Evolutionary conservation across 2,329 filamentous ascomycete genomes (phyloP).

Genomic region (Botrytis sinoallii): DNA sequence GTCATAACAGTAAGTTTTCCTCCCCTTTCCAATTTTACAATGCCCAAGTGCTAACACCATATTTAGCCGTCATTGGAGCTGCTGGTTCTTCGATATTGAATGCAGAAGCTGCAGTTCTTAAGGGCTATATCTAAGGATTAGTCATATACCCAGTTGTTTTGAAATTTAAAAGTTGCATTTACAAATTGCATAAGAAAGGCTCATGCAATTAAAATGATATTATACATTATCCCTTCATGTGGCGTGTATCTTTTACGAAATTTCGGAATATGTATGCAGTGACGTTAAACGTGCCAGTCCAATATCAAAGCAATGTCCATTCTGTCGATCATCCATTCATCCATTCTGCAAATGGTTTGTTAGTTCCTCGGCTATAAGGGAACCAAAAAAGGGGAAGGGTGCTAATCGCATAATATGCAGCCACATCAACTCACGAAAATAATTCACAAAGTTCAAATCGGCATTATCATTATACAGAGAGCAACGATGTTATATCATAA

Average conservation of each 20-base stretch:
- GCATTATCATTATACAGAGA: no score
- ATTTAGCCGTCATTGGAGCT: conserved; percentile 78
- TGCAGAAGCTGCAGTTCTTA: conserved; percentile 85
- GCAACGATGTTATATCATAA: neutral
- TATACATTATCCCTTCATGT: neutral
- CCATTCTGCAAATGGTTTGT: neutral
- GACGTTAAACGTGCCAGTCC: no score
- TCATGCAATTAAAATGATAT: neutral
- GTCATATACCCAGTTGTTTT: neutral
- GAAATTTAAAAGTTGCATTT: neutral
- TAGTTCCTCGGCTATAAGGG: neutral
- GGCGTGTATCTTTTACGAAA: neutral
- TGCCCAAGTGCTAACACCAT: conserved; percentile 18
- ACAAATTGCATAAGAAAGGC: neutral
- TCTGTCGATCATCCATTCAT: neutral
- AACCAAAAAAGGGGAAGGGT: neutral
- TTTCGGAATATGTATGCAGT: neutral
- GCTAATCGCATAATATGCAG: neutral
- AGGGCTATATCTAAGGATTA: conserved; percentile 61
- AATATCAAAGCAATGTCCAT: no score
- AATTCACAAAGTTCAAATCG: neutral
- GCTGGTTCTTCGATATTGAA: conserved; percentile 96
- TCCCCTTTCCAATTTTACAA: neutral
- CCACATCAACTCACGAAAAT: neutral
- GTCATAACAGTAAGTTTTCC: conserved; percentile 61